Base-by-base conservation (phyloP, 2,329 filamentous ascomycete genomes). In the Neofusicoccum umdonicola region DNA sequence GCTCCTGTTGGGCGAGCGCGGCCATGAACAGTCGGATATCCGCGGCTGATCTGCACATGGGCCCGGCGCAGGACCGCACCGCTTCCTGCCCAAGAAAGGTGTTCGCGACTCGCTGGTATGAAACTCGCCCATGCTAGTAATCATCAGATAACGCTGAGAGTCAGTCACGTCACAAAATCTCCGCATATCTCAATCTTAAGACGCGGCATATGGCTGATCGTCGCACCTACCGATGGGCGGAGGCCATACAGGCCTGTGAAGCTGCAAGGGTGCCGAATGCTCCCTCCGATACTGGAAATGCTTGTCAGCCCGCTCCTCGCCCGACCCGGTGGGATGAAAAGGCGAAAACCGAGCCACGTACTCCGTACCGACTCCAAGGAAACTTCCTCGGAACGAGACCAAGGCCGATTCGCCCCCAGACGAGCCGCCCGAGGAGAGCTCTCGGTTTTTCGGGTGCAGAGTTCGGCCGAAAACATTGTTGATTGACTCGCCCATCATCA, bases 331-430 rank as follows among this genome's bases (percentile, higher is more conserved):
- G 27, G 27, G 27, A 31, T 31, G 6, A 5, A 31, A 31, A 5
- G 4, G 27, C 27, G 27, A 22, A 3, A 12, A 22, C 22, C 17
- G 15, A 15, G 47, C 22, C 47, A 51, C 27, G 13, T 34, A 31
- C 27, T 85, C 83, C 0, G 82, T 81, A 1, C 82, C 83, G 1
- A 84, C 76, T n/a, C 85, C 84, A 1, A 84, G 65, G 5, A 79
- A 77, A 66, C 80, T 82, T n/a, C 84, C 85, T 13, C 68, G 65
- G 66, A 86, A 78, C 0, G 73, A 71, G 39, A 86, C 74, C 4
- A 87, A 77, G 0, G 83, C 84, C 7, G 80, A 79, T 70, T 87
- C 85, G 41, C 84, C 85, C 1, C 85, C 84, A 0, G 83, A 84
- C 66, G 80, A 83, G 22, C 85, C 85, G 39, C 85, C 84, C 37